phyloP scores from a whole-genome alignment of 2,329 filamentous ascomycete genomes.

The Neoarthrinium moseri region DNA sequence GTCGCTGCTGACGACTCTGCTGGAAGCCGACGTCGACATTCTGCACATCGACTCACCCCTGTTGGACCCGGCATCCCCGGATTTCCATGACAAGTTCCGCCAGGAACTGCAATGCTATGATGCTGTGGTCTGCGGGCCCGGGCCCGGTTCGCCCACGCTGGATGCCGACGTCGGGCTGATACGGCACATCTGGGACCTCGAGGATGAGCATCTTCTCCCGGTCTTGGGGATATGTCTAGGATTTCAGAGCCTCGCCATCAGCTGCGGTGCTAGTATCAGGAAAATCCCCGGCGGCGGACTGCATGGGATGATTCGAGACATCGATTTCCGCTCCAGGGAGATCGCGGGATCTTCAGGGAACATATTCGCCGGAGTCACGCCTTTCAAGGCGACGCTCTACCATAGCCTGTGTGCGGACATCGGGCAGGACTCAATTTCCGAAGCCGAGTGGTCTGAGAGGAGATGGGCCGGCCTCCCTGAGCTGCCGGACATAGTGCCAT shows the following conservation, averaged over 20 bases:
- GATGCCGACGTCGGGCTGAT: constrained; percentile 81
- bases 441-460: constrained; percentile 31
- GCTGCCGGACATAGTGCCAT: constrained; percentile 47
- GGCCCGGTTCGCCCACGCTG: constrained; percentile 76
- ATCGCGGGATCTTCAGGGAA: constrained; percentile 38
- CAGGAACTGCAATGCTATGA: constrained; percentile 63
- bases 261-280: constrained; percentile 65
- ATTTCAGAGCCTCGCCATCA: constrained; percentile 76
- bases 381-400: constrained; percentile 73
- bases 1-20: constrained; percentile 69
- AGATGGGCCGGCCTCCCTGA: constrained; percentile 37
- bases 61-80: constrained; percentile 39
- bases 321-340: constrained; percentile 49
- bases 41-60: constrained; percentile 69
- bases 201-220: constrained; percentile 61
- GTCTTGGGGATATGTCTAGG: constrained; percentile 87
- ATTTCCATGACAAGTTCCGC: constrained; percentile 44
- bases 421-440: constrained; percentile 41
- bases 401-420: constrained; percentile 62
- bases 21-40: constrained; percentile 67
- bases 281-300: constrained; percentile 65
- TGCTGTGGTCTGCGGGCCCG: constrained; percentile 86
- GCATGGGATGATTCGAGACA: constrained; percentile 75
- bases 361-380: constrained; percentile 62
- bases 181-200: constrained; percentile 69